Conservation (phyloP, 305 asterid genomes). For the Petunia hybrid region DNA sequence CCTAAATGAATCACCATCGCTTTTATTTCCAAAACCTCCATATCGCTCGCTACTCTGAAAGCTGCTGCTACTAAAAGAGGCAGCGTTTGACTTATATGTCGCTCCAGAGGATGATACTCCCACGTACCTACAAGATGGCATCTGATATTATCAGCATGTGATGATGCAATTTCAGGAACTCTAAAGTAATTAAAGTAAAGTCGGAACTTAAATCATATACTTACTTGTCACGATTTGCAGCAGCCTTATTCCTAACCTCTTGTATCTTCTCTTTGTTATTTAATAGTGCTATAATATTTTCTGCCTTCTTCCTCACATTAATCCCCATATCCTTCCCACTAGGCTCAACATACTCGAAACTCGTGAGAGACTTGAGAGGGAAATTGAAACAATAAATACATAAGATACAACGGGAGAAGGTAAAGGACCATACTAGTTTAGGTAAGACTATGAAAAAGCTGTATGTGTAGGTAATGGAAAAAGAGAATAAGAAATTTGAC, state of each 20-base stretch:
- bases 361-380: conserved; percentile 69
- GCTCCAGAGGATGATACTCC: conserved; percentile 93
- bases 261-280: conserved; percentile 95
- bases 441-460: background rate
- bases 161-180: conserved; percentile 32
- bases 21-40: conserved; percentile 75
- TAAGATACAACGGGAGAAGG: conserved; percentile 35
- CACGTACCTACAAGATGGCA: conserved; percentile 60
- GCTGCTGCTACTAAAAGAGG: conserved; percentile 73
- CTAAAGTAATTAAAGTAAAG: conserved; percentile 32
- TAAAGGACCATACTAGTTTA: background rate
- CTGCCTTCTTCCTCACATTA: conserved; percentile 93
- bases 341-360: conserved; percentile 92
- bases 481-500: conserved; percentile 26
- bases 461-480: background rate
- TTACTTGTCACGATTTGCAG: conserved; percentile 90
- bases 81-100: conserved; percentile 77
- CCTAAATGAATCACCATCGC: conserved; percentile 58
- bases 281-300: conserved; percentile 76
- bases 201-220: conserved; percentile 42
- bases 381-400: conserved; percentile 37
- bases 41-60: conserved; percentile 54
- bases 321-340: conserved; percentile 93
- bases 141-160: conserved; percentile 1
- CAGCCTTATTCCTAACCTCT: conserved; percentile 84